Conservation (phyloP, 306 rosid species). For the Benincasa hispida region DNA sequence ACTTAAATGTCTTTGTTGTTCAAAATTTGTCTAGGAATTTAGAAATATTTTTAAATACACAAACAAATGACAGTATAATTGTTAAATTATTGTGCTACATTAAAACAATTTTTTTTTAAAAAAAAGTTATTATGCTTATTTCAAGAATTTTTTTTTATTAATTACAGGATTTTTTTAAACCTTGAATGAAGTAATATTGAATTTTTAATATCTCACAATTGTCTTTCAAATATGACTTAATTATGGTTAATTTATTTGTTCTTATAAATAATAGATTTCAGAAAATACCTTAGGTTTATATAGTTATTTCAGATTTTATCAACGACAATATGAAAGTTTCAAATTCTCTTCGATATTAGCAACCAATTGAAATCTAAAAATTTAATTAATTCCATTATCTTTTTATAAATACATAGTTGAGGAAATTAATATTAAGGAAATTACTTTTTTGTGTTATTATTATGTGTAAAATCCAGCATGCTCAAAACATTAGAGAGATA, state of each 20-base stretch:
- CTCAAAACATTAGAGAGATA: conserved; percentile 98
- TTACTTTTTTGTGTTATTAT: background rate
- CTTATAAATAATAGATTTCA: background rate
- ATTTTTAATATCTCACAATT: too few relatives aligned
- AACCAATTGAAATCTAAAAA: too few relatives aligned
- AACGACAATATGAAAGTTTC: background rate
- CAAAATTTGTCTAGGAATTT: too few relatives aligned
- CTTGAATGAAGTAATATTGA: too few relatives aligned
- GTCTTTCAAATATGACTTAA: background rate
- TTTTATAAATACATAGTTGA: background rate
- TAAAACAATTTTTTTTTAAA: background rate
- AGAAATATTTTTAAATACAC: background rate
- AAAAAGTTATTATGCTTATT: background rate
- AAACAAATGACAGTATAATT: background rate
- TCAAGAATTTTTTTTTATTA: background rate
- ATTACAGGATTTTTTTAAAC: background rate
- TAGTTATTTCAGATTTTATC: background rate
- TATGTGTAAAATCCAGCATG: conserved; percentile 43
- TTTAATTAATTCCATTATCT: too few relatives aligned
- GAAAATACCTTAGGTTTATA: background rate
- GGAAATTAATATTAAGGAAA: background rate
- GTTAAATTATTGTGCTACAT: background rate
- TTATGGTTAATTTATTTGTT: too few relatives aligned
- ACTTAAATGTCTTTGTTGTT: background rate
- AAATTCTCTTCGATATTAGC: too few relatives aligned